Percentiles rank a stretch among this genome's conserved stretches.
These are phyloP conservation scores for Ocimum tenuiflorum DNA, from an alignment of 257 asterid genomes.

Conservation along the genomic window DNA sequence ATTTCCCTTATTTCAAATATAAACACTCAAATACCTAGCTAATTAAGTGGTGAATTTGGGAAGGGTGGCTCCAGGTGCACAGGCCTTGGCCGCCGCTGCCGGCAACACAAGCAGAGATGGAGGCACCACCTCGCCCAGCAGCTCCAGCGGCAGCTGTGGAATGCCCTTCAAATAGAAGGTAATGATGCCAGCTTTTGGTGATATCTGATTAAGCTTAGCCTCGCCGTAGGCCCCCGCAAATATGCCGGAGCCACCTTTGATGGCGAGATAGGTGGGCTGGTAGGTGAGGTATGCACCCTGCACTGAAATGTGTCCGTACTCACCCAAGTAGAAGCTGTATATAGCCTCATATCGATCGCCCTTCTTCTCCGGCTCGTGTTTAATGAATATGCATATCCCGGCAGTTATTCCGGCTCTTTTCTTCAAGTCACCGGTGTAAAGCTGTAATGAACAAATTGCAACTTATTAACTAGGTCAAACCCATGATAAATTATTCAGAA, in stretches of 20 bases:
- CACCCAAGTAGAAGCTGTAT: not conserved
- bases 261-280: not conserved
- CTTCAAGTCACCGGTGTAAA: not conserved
- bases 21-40: too few species aligned
- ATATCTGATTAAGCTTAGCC: not conserved
- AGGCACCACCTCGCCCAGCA: not conserved
- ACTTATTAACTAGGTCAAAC: too few species aligned
- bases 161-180: not conserved
- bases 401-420: not conserved
- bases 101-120: not conserved
- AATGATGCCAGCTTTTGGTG: not conserved
- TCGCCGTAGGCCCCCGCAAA: not conserved
- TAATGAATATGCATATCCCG: not conserved
- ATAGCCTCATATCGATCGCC: not conserved
- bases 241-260: not conserved
- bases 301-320: not conserved
- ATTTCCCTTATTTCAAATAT: too few species aligned
- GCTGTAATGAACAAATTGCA: too few species aligned
- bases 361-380: not conserved
- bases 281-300: not conserved
- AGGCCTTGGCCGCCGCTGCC: not conserved
- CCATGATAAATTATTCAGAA: too few species aligned
- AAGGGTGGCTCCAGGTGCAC: not conserved
- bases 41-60: not conserved
- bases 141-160: not conserved